Evolutionary conservation across 2,329 filamentous ascomycete species (phyloP), one percentile per base, ranked within the genome.

Genomic region (Penicillium occitanis): DNA sequence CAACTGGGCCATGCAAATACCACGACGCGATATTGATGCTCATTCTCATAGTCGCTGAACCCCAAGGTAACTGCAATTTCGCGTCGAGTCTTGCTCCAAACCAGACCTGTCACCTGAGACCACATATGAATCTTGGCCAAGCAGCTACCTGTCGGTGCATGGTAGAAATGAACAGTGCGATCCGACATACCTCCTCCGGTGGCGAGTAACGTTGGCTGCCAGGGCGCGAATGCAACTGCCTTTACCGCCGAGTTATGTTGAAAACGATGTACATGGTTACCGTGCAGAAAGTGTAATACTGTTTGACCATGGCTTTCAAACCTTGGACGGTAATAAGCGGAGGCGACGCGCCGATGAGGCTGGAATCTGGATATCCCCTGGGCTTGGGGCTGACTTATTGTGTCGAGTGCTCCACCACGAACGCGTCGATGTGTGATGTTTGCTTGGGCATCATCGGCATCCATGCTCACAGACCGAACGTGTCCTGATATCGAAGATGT

Each of bases 1-100:
- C 95, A 98, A 64, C 91, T 90, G 0, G 95, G 95, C 95, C 95
- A 98, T 55, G 90, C 90, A 78, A 97, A 99, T 8, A 98, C 90
- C 1, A 93, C 95, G 69, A 99, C 91, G 22, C 95, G 89, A 71
- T 90, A 91, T 0, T 91, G 88, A 73, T 99, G 95, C 50, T 96
- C 91, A 0, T 94, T 93, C 71, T 96, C 90, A 30, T n/a, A 11
- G 17, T 59, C 50, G 3, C 93, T 88, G 74, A 96, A 98, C 4
- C 95, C 94, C 78, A 99, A 97, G 0, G 94, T 97, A 1, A 93
- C 95, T 0, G 88, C 91, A 69, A 99, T 95, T 76, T 98, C 95
- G 44, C 91, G 88, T 11, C 91, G 86, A 11, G 89, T 94, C 33
- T 86, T 90, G 63, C 91, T 95, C 94, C 92, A 99, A 67, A 97